A percentile compares a stretch with the other conserved stretches of the same genome.
Evolutionary conservation across 495 filamentous ascomycete species (phyloP).

Genomic region (Tuber indicum): DNA sequence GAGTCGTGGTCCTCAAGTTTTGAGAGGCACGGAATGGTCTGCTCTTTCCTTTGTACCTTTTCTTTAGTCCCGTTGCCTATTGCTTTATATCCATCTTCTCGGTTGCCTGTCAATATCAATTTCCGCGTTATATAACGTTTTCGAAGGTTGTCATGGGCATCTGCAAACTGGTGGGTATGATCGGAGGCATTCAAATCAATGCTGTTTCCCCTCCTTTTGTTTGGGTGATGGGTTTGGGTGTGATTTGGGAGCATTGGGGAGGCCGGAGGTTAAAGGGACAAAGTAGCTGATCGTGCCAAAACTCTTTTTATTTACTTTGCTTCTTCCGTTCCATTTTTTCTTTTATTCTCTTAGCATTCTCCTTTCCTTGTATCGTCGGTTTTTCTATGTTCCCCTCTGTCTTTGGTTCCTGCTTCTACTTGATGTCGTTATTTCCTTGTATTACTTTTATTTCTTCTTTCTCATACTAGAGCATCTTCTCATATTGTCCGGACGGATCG

Average conservation of each 20-base stretch:
- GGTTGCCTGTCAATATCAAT: neutral
- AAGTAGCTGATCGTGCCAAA: constrained; percentile 30
- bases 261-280: constrained; percentile 24
- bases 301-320: constrained; percentile 31
- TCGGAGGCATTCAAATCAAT: constrained; percentile 22
- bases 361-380: constrained; percentile 10
- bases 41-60: constrained; percentile 1
- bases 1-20: constrained; percentile 16
- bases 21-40: neutral
- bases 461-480: constrained; percentile 6
- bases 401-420: constrained; percentile 10
- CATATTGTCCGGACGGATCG: neutral
- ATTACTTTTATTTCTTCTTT: constrained; percentile 1
- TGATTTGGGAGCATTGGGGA: constrained; percentile 7
- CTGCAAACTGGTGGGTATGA: constrained; percentile 27
- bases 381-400: constrained; percentile 9
- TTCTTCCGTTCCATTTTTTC: constrained; percentile 17
- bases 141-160: neutral
- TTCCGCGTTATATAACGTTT: neutral
- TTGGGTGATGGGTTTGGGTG: constrained; percentile 4
- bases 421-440: constrained; percentile 5
- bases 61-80: neutral
- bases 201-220: constrained; percentile 22
- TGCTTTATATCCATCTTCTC: constrained; percentile 28
- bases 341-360: constrained; percentile 10